A percentile compares a stretch with the other conserved stretches of the same genome.
Conservation (phyloP, 2,329 filamentous ascomycete genomes). For the Graphilbum fragrans region DNA sequence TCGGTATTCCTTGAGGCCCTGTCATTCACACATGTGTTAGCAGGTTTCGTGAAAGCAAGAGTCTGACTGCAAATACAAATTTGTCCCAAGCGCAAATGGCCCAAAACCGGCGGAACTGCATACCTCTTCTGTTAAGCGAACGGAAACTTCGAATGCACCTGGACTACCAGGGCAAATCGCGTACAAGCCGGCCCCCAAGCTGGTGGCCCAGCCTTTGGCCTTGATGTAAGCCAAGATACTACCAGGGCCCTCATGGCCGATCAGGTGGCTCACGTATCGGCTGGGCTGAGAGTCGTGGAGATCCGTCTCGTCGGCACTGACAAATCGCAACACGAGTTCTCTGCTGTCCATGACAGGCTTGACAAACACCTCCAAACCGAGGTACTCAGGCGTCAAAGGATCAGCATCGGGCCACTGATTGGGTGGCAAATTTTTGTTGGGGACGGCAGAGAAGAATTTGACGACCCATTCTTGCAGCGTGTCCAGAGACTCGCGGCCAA, state of each 20-base stretch:
- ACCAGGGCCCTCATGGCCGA: conserved; percentile 86
- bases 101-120: too few relatives aligned
- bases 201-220: conserved; percentile 79
- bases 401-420: conserved; percentile 41
- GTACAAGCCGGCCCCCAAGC: conserved; percentile 64
- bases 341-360: conserved; percentile 87
- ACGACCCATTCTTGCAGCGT: conserved; percentile 73
- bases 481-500: conserved; percentile 73
- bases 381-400: conserved; percentile 34
- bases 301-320: conserved; percentile 72
- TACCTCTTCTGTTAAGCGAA: conserved; percentile 74
- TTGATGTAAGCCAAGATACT: conserved; percentile 88
- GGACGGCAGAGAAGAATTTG: conserved; percentile 69
- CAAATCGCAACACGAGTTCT: conserved; percentile 69
- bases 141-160: conserved; percentile 65
- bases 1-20: conserved; percentile 65
- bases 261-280: conserved; percentile 76
- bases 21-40: background rate
- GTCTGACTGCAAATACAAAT: background rate
- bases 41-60: background rate
- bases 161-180: conserved; percentile 65
- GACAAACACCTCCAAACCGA: conserved; percentile 64
- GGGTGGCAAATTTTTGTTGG: conserved; percentile 64
- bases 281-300: conserved; percentile 72
- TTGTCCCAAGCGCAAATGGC: conserved; percentile 9